Percentiles rank a stretch among this genome's conserved stretches.
Evolutionary conservation across 2,329 filamentous ascomycete species (phyloP).

Genomic region (Curvularia eragrostidis): DNA sequence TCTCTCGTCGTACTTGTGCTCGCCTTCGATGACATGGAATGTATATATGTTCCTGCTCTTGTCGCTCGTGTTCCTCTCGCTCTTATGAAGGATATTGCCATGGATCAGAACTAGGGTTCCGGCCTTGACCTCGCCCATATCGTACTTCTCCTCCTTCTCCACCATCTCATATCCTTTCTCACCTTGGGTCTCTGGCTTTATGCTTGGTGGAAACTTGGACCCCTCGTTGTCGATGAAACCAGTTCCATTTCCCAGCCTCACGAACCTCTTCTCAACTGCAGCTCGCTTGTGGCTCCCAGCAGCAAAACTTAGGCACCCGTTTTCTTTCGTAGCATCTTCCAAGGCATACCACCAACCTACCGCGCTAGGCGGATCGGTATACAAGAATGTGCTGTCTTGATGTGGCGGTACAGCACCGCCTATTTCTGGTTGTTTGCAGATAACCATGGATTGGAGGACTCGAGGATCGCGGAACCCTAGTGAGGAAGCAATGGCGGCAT

Average conservation of each 20-base stretch:
- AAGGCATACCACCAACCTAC: slow-evolving; percentile 98
- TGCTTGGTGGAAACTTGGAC: slow-evolving; percentile 62
- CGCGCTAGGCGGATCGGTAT: slow-evolving; percentile 85
- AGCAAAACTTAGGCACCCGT: slow-evolving; percentile 88
- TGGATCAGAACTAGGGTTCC: slow-evolving; percentile 93
- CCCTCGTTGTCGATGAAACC: slow-evolving; percentile 69
- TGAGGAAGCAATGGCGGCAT: slow-evolving; percentile 69
- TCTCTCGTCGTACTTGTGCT: slow-evolving; percentile 76
- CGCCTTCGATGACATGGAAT: slow-evolving; percentile 93
- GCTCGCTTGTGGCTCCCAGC: slow-evolving; percentile 80
- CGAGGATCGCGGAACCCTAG: slow-evolving; percentile 79
- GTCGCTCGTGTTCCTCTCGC: slow-evolving; percentile 84
- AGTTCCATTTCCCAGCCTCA: slow-evolving; percentile 63
- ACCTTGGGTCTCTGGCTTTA: slow-evolving; percentile 51
- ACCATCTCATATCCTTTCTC: slow-evolving; percentile 36
- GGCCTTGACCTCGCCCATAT: slow-evolving; percentile 85
- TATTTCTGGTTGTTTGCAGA: slow-evolving; percentile 97
- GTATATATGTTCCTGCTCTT: slow-evolving; percentile 96
- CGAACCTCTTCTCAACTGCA: slow-evolving; percentile 74
- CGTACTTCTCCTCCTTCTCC: slow-evolving; percentile 65
- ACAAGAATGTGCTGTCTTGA: slow-evolving; percentile 91
- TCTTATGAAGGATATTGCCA: slow-evolving; percentile 95
- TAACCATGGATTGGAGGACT: slow-evolving; percentile 92
- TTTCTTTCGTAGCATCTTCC: slow-evolving; percentile 85
- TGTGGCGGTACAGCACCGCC: slow-evolving; percentile 90